phyloP scores from a whole-genome alignment of 345 rosid species.

The Dipteronia sinensis region DNA sequence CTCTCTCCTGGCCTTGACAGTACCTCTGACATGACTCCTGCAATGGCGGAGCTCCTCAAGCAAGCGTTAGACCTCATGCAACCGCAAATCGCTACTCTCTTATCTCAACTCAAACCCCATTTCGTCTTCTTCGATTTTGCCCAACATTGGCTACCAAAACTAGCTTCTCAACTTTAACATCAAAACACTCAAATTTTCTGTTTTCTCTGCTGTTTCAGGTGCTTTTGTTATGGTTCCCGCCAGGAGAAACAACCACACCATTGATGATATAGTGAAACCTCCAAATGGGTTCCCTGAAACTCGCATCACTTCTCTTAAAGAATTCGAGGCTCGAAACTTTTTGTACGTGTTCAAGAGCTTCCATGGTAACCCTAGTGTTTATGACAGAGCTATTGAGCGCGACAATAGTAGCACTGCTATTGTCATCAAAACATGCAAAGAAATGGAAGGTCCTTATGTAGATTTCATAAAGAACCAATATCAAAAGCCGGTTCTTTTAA shows the following conservation, averaged over 20 bases:
- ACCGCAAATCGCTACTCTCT: constrained; percentile 23
- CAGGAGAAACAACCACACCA: constrained; percentile 2
- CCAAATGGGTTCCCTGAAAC: constrained; percentile 32
- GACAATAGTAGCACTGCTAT: constrained; percentile 6
- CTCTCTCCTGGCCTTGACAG: constrained; percentile 28
- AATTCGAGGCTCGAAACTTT: constrained; percentile 25
- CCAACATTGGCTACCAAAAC: constrained; percentile 24
- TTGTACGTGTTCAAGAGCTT: constrained; percentile 21
- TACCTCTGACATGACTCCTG: constrained; percentile 32
- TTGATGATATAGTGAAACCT: constrained; percentile 24
- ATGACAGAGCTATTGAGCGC: constrained; percentile 7
- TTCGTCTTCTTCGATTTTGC: constrained; percentile 29
- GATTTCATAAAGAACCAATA: constrained; percentile 27
- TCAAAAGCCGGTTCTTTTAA: constrained; percentile 26
- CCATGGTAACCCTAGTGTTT: constrained; percentile 16
- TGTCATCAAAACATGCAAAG: constrained; percentile 25
- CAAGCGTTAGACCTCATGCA: constrained; percentile 35
- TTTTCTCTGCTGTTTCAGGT: constrained; percentile 22
- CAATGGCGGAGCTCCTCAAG: constrained; percentile 28
- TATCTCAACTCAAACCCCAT: constrained; percentile 33
- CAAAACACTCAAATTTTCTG: constrained; percentile 19
- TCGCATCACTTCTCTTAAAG: constrained; percentile 10
- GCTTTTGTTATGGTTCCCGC: constrained; percentile 28
- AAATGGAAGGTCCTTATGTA: constrained; percentile 37
- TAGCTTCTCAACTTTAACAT: constrained; percentile 26